A percentile compares a stretch with the other conserved stretches of the same genome.
phyloP scores from a whole-genome alignment of 768 basidiomycete genomes.

The Boletus pseudo-olivaceus region DNA sequence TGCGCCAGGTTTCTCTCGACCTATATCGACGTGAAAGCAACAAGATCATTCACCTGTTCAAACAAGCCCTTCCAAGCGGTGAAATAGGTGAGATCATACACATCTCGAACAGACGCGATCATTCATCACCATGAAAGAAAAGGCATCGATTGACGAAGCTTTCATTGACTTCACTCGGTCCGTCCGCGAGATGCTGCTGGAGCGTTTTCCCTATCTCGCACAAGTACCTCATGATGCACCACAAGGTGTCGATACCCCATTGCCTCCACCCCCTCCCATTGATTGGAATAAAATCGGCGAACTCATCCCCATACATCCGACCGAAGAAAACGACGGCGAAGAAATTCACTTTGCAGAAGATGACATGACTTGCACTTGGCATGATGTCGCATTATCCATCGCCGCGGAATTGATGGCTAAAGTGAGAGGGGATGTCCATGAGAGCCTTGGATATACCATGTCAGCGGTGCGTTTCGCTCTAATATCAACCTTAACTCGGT shows the following conservation, averaged over 20 bases:
- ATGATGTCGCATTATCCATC: slow-evolving; percentile 86
- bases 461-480: slow-evolving; percentile 63
- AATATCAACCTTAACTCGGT: background rate
- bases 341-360: slow-evolving; percentile 23
- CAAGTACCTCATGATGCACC: slow-evolving; percentile 66
- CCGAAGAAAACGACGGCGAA: slow-evolving; percentile 19
- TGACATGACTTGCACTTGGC: slow-evolving; percentile 63
- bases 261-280: slow-evolving; percentile 69
- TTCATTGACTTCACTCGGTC: slow-evolving; percentile 89
- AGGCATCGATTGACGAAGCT: slow-evolving; percentile 96
- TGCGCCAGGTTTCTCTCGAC: slow-evolving; percentile 78
- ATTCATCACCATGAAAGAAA: slow-evolving; percentile 52
- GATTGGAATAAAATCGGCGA: slow-evolving; percentile 59
- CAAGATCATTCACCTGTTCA: slow-evolving; percentile 83
- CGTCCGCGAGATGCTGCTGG: slow-evolving; percentile 71
- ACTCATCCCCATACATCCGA: slow-evolving; percentile 53
- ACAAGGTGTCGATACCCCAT: slow-evolving; percentile 66
- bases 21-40: slow-evolving; percentile 87
- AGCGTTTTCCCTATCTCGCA: slow-evolving; percentile 73
- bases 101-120: background rate
- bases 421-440: slow-evolving; percentile 62
- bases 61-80: slow-evolving; percentile 69
- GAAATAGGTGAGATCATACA: slow-evolving; percentile 64
- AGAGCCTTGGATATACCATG: slow-evolving; percentile 84
- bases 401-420: slow-evolving; percentile 85